Evolutionary conservation across 371 early-diverging fungal genomes (phyloP).

Genomic region (Blakeslea trispora): DNA sequence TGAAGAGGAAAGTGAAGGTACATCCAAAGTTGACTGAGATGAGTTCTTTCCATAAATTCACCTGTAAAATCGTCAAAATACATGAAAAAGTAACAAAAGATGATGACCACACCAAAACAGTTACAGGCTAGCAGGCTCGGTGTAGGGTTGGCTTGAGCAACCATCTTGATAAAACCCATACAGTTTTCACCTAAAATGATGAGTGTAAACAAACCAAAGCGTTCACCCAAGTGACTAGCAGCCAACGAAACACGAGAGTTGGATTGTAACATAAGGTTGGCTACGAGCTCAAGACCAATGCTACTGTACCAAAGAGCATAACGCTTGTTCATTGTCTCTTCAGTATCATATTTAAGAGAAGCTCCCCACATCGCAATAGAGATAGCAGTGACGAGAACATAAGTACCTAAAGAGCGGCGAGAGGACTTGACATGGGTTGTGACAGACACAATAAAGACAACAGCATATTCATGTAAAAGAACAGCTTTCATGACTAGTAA

Average conservation of each 20-base stretch:
- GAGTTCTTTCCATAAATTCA: conserved; percentile 31
- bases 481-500: conserved; percentile 48
- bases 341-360: conserved; percentile 28
- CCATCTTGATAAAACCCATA: conserved; percentile 51
- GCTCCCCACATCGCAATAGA: conserved; percentile 55
- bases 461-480: conserved; percentile 36
- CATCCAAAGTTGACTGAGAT: conserved; percentile 58
- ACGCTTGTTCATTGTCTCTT: conserved; percentile 27
- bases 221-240: conserved; percentile 59
- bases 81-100: conserved; percentile 56
- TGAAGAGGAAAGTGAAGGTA: conserved; percentile 64
- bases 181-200: conserved; percentile 58
- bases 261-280: conserved; percentile 44
- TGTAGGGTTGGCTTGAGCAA: conserved; percentile 34
- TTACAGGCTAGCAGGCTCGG: conserved; percentile 41
- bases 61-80: conserved; percentile 54
- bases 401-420: conserved; percentile 32
- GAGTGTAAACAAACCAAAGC: conserved; percentile 59
- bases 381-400: conserved; percentile 40
- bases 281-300: conserved; percentile 47
- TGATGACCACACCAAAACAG: conserved; percentile 49
- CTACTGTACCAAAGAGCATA: conserved; percentile 54
- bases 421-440: conserved; percentile 26
- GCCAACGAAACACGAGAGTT: conserved; percentile 55
- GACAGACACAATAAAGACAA: conserved; percentile 27